phyloP scores from a whole-genome alignment of 495 filamentous ascomycete species.

The Astrothelium subdiscretum region DNA sequence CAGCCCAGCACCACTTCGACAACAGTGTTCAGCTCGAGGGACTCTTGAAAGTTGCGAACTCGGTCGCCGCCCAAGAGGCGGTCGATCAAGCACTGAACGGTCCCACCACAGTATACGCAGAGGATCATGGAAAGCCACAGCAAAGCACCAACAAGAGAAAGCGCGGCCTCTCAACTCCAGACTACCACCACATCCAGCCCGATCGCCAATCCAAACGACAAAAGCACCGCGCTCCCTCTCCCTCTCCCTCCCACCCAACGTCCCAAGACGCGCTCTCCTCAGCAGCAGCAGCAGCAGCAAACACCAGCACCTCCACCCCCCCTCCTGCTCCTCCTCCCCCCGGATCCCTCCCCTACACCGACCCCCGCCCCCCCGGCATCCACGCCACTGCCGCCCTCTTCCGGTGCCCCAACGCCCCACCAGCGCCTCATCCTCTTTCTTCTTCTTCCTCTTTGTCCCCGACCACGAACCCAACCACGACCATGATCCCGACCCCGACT shows the following conservation, averaged over 20 bases:
- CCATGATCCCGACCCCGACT: not conserved
- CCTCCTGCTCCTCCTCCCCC: not conserved
- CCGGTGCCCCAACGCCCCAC: not conserved
- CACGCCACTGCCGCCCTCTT: not conserved
- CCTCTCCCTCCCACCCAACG: not conserved
- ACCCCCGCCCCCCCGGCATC: not conserved
- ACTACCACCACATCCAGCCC: not conserved
- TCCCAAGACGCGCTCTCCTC: too few species aligned
- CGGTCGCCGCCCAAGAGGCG: slow-evolving; percentile 1
- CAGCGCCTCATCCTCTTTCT: not conserved
- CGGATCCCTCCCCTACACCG: not conserved
- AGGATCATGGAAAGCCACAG: not conserved
- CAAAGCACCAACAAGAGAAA: not conserved
- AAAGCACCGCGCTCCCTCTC: not conserved
- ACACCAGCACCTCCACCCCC: not conserved
- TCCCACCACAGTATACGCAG: not conserved
- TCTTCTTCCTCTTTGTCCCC: not conserved
- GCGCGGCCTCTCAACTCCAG: not conserved
- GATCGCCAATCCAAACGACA: not conserved
- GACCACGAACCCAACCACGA: too few species aligned
- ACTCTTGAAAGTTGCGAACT: not conserved
- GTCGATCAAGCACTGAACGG: not conserved
- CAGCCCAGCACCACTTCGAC: not conserved
- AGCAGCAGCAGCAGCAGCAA: too few species aligned
- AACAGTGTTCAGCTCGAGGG: not conserved